These are phyloP conservation scores for Centella asiatica DNA, from an alignment of 129 eudicot genomes.

Conservation along the genomic window DNA sequence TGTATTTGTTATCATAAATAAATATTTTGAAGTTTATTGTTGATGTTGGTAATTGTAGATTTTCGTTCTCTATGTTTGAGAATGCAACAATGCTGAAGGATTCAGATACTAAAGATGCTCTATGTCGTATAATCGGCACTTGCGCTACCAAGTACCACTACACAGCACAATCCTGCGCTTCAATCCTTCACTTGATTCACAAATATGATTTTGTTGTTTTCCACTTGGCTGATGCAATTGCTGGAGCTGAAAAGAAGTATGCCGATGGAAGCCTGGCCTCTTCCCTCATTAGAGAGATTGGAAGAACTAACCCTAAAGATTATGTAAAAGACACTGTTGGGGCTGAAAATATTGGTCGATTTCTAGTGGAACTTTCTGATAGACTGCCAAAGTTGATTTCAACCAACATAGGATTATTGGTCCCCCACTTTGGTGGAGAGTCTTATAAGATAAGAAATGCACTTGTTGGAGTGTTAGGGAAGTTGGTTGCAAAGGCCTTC, in stretches of 20 bases:
- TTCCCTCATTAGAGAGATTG: constrained; percentile 85
- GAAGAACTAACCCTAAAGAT: constrained; percentile 78
- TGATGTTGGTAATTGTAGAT: constrained; percentile 40
- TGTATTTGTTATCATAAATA: background rate
- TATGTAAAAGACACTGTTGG: constrained; percentile 83
- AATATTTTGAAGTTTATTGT: constrained; percentile 1
- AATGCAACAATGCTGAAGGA: constrained; percentile 64
- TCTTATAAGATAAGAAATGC: constrained; percentile 93
- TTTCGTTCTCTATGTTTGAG: constrained; percentile 73
- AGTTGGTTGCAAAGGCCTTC: constrained; percentile 75
- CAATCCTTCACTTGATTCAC: constrained; percentile 76
- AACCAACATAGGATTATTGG: constrained; percentile 75
- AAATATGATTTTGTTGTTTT: constrained; percentile 73
- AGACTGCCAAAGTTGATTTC: constrained; percentile 82
- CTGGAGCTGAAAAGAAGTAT: constrained; percentile 84
- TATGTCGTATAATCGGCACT: constrained; percentile 84
- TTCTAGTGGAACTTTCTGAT: constrained; percentile 89
- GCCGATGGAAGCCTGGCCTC: constrained; percentile 77
- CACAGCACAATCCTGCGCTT: constrained; percentile 78
- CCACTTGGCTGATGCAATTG: constrained; percentile 79
- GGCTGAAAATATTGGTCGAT: constrained; percentile 91
- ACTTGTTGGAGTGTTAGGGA: constrained; percentile 89
- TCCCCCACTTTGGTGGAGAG: constrained; percentile 97
- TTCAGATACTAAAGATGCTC: constrained; percentile 74
- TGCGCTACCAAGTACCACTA: constrained; percentile 77